Evolutionary conservation across 352 stramenopile genomes (phyloP).

Genomic region (Aphanomyces cochlioides): DNA sequence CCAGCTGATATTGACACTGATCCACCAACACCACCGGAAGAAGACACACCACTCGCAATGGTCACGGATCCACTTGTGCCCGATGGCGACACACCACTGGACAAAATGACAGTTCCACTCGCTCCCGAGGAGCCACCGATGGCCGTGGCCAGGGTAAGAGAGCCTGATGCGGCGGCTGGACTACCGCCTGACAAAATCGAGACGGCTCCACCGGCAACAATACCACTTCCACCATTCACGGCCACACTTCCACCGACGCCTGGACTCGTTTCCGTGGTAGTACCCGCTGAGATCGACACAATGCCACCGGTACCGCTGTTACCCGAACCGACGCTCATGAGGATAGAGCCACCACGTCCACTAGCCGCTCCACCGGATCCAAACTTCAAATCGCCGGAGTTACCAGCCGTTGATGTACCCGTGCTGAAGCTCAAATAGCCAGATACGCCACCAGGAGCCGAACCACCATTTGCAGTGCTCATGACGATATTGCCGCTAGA

Average conservation of each 20-base stretch:
- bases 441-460: neutral
- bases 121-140: constrained; percentile 1
- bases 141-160: neutral
- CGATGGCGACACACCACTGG: constrained; percentile 34
- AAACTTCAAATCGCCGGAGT: constrained; percentile 22
- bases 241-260: constrained; percentile 30
- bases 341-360: constrained; percentile 15
- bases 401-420: constrained; percentile 13
- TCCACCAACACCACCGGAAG: neutral
- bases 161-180: constrained; percentile 18
- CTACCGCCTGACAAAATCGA: constrained; percentile 34
- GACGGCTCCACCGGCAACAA: constrained; percentile 38
- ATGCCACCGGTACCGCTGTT: constrained; percentile 3
- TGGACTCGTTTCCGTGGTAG: constrained; percentile 12
- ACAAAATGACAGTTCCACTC: constrained; percentile 35
- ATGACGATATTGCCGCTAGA: constrained; percentile 20
- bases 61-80: constrained; percentile 38
- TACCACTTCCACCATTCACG: constrained; percentile 30
- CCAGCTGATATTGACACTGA: constrained; percentile 21
- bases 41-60: constrained; percentile 21
- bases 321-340: too few relatives aligned
- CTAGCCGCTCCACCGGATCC: constrained; percentile 1
- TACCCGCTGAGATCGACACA: constrained; percentile 28
- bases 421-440: constrained; percentile 16
- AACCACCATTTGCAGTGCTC: neutral